Evolutionary conservation across 768 basidiomycete genomes (phyloP).

Genomic region (Coprinopsis sp.): DNA sequence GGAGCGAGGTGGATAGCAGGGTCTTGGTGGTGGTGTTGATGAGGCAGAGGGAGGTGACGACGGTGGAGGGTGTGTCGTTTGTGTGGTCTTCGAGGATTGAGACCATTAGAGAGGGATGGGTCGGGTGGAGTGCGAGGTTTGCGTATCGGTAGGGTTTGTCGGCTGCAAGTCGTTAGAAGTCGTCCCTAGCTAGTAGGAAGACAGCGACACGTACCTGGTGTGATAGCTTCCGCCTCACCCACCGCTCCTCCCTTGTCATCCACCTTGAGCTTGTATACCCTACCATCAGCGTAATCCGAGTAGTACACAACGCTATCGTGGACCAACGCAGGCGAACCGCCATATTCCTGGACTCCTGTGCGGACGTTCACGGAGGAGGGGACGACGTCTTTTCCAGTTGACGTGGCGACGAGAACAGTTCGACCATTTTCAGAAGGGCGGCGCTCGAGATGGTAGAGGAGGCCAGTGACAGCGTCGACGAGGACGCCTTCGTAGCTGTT

Average conservation of each 20-base stretch:
- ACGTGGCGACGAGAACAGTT: slow-evolving; percentile 50
- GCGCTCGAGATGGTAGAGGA: slow-evolving; percentile 54
- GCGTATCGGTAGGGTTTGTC: slow-evolving; percentile 56
- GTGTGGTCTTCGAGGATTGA: slow-evolving; percentile 73
- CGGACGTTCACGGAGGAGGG: slow-evolving; percentile 59
- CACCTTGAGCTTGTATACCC: slow-evolving; percentile 42
- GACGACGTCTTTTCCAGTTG: slow-evolving; percentile 30
- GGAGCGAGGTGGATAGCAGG: slow-evolving; percentile 41
- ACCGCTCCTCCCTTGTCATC: slow-evolving; percentile 29
- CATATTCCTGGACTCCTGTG: slow-evolving; percentile 68
- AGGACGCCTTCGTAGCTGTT: slow-evolving; percentile 37
- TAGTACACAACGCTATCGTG: slow-evolving; percentile 51
- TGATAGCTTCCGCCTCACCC: slow-evolving; percentile 59
- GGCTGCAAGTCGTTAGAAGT: slow-evolving; percentile 23
- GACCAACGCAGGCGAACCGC: slow-evolving; percentile 57
- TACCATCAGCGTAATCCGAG: slow-evolving; percentile 48
- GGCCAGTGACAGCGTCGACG: slow-evolving; percentile 55
- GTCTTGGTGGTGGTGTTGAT: slow-evolving; percentile 45
- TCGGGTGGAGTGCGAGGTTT: slow-evolving; percentile 55
- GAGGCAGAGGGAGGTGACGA: slow-evolving; percentile 54
- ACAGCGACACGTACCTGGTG: slow-evolving; percentile 48
- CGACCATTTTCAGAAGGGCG: slow-evolving; percentile 48
- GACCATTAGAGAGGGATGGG: slow-evolving; percentile 48
- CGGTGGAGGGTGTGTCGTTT: slow-evolving; percentile 39
- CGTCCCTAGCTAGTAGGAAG: slow-evolving; percentile 7